These are phyloP conservation scores for Cordyceps pruinosa DNA, from an alignment of 2,329 filamentous ascomycete species.

Conservation along the genomic window DNA sequence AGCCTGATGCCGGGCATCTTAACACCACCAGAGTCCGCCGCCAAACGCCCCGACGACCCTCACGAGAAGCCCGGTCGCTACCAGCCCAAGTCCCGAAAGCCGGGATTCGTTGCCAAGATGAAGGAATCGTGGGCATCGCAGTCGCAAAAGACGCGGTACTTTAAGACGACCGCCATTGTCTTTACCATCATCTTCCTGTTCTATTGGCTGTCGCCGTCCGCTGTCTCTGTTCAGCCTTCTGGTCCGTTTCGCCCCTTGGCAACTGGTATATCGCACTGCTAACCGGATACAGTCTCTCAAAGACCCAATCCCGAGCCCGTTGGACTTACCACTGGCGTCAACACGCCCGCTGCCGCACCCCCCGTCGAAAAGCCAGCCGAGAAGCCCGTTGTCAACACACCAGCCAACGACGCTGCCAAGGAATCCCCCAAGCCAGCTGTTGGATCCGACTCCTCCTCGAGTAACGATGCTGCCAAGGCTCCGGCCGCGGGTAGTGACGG, in stretches of 20 bases:
- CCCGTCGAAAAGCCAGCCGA: constrained; percentile 1
- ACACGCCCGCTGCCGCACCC: constrained; percentile 8
- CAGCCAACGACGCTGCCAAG: background rate
- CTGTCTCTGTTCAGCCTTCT: constrained; percentile 40
- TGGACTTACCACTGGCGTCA: constrained; percentile 9
- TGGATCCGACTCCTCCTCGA: background rate
- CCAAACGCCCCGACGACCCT: constrained; percentile 51
- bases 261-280: background rate
- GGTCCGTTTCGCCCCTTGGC: background rate
- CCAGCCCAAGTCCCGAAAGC: constrained; percentile 38
- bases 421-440: constrained; percentile 5
- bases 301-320: constrained; percentile 10
- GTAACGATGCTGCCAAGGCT: constrained; percentile 3
- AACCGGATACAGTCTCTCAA: background rate
- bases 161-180: constrained; percentile 58
- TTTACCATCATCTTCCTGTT: constrained; percentile 54
- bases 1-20: constrained; percentile 11
- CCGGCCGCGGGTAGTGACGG: constrained; percentile 28
- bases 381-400: background rate
- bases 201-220: constrained; percentile 56
- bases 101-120: constrained; percentile 46
- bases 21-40: constrained; percentile 5
- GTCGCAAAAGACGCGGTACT: constrained; percentile 57
- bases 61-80: constrained; percentile 61
- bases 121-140: constrained; percentile 55